Conservation (phyloP, 768 basidiomycete species). For the Amanita thiersii region DNA sequence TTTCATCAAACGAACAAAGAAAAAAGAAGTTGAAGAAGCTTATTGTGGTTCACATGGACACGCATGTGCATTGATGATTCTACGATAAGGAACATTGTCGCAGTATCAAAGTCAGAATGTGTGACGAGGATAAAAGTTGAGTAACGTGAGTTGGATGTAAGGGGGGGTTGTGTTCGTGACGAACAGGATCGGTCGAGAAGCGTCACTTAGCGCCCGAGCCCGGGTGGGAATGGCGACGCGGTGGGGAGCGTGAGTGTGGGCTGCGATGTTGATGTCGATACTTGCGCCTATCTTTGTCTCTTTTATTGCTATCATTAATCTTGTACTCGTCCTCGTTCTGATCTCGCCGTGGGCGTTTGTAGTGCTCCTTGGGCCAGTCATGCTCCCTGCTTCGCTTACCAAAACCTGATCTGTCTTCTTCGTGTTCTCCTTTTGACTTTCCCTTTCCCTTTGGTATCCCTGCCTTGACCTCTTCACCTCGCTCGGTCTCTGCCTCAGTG, state of each 20-base stretch:
- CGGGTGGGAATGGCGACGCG: background rate
- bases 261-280: background rate
- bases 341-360: background rate
- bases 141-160: too few species aligned
- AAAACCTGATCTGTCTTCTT: constrained; percentile 7
- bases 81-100: too few species aligned
- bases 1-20: too few species aligned
- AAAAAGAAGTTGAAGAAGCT: too few species aligned
- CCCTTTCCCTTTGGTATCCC: constrained; percentile 7
- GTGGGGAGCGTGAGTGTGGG: background rate
- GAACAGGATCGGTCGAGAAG: too few species aligned
- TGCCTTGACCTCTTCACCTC: constrained; percentile 36
- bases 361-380: background rate
- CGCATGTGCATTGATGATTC: too few species aligned
- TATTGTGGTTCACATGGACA: too few species aligned
- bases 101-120: too few species aligned
- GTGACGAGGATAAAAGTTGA: too few species aligned
- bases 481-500: constrained; percentile 26
- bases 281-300: background rate
- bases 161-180: too few species aligned
- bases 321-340: too few species aligned
- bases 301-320: background rate
- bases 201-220: background rate
- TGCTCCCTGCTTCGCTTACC: constrained; percentile 9
- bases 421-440: constrained; percentile 30